A percentile compares a stretch with the other conserved stretches of the same genome.
Evolutionary conservation across 2,329 filamentous ascomycete genomes (phyloP).

Genomic region (Scortechinia acanthostroma): DNA sequence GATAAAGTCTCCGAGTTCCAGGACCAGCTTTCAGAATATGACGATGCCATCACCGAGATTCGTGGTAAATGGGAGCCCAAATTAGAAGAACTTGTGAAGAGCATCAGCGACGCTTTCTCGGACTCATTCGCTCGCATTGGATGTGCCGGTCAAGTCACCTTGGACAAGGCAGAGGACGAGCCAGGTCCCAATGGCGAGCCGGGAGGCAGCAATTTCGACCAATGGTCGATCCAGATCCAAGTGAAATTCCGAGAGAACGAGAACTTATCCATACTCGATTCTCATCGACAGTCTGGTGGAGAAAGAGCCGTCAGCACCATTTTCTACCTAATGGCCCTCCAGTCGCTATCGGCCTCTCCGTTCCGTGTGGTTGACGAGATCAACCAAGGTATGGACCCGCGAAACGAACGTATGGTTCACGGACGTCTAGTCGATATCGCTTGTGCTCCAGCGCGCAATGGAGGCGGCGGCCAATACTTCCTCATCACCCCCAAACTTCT

Average conservation of each 20-base stretch:
- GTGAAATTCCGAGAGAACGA: conserved; percentile 68
- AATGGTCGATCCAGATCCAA: conserved; percentile 66
- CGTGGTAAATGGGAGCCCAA: conserved; percentile 56
- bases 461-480: conserved; percentile 43
- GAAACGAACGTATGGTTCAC: conserved; percentile 71
- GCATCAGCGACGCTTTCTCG: conserved; percentile 62
- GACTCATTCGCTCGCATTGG: conserved; percentile 65
- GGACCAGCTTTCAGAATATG: conserved; percentile 31
- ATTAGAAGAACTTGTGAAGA: conserved; percentile 50
- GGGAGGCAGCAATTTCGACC: conserved; percentile 43
- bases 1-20: conserved; percentile 30
- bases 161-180: conserved; percentile 52
- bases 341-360: conserved; percentile 62
- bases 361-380: conserved; percentile 75
- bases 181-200: not conserved
- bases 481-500: conserved; percentile 70
- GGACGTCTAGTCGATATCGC: conserved; percentile 71
- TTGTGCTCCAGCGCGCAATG: conserved; percentile 28
- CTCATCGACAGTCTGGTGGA: conserved; percentile 67
- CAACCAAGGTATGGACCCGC: conserved; percentile 73
- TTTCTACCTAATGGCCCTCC: conserved; percentile 73
- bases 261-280: conserved; percentile 54
- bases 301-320: conserved; percentile 70
- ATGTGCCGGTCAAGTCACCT: conserved; percentile 60
- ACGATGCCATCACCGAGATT: conserved; percentile 42